Conservation (phyloP, 805 yeast genomes). For the Maudiozyma barnettii region DNA sequence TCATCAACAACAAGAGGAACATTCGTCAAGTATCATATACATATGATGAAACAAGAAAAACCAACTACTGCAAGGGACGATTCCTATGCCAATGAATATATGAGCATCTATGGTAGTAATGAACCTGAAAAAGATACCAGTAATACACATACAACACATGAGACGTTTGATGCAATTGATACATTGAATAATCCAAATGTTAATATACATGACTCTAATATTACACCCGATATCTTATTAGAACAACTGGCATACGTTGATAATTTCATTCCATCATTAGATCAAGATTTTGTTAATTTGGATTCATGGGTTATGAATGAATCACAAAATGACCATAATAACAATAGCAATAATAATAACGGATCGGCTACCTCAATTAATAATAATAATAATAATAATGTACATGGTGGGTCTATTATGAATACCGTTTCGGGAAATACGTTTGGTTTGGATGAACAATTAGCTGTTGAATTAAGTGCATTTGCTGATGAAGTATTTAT, state of each 20-base stretch:
- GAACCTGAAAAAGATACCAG: constrained; percentile 1
- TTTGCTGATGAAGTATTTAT: constrained; percentile 76
- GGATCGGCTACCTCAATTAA: background rate
- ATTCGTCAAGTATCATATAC: too few relatives aligned
- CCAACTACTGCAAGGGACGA: background rate
- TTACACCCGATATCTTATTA: constrained; percentile 36
- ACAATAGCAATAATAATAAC: constrained; percentile 4
- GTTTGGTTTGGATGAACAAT: constrained; percentile 37
- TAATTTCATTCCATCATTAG: constrained; percentile 53
- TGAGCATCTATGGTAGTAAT: constrained; percentile 16
- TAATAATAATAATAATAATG: too few relatives aligned
- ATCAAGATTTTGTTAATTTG: constrained; percentile 33
- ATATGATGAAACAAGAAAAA: background rate
- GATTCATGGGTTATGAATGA: constrained; percentile 23
- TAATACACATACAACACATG: background rate
- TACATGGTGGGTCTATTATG: background rate
- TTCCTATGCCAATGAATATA: constrained; percentile 8
- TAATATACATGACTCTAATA: constrained; percentile 2
- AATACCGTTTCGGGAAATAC: background rate
- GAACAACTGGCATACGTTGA: constrained; percentile 78
- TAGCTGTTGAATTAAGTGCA: constrained; percentile 62
- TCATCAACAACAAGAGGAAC: too few relatives aligned
- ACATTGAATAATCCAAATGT: background rate
- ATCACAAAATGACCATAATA: constrained; percentile 31
- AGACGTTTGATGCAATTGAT: constrained; percentile 1